These are phyloP conservation scores for Kwoniella dendrophila DNA, from an alignment of 768 basidiomycete species.

Conservation along the genomic window DNA sequence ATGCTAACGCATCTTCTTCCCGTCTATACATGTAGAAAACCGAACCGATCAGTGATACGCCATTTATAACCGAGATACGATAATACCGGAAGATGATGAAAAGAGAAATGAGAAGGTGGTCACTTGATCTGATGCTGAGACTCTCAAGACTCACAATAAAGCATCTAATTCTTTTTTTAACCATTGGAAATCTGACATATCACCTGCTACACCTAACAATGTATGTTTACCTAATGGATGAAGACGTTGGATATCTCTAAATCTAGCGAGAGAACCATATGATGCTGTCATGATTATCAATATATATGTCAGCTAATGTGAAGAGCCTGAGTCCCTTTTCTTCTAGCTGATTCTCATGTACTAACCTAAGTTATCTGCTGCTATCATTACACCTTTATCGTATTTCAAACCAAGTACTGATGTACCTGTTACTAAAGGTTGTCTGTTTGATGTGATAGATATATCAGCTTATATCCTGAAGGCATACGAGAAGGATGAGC, in stretches of 20 bases:
- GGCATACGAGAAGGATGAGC: constrained; percentile 15
- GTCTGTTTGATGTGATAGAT: constrained; percentile 59
- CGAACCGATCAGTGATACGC: too few species aligned
- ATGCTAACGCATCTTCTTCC: constrained; percentile 62
- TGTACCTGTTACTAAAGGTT: constrained; percentile 96
- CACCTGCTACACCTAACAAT: constrained; percentile 87
- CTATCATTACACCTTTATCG: constrained; percentile 97
- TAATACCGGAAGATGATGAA: too few species aligned
- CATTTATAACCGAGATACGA: too few species aligned
- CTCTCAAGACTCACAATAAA: constrained; percentile 65
- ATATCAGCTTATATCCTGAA: neutral
- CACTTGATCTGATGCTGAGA: too few species aligned
- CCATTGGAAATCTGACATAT: constrained; percentile 97
- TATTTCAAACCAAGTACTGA: constrained; percentile 90
- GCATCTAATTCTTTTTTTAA: constrained; percentile 78
- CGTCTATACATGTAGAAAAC: constrained; percentile 39
- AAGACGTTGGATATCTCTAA: constrained; percentile 90
- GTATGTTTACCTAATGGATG: constrained; percentile 80
- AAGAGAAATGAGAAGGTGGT: too few species aligned
- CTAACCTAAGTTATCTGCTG: constrained; percentile 93
- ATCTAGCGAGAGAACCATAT: constrained; percentile 94
- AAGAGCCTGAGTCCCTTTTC: neutral
- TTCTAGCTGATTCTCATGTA: neutral
- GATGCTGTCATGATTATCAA: constrained; percentile 65
- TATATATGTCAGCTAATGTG: neutral